Percentiles rank a stretch among this genome's conserved stretches.
phyloP scores from a whole-genome alignment of 345 rosid species.

The Heritiera fomes region DNA sequence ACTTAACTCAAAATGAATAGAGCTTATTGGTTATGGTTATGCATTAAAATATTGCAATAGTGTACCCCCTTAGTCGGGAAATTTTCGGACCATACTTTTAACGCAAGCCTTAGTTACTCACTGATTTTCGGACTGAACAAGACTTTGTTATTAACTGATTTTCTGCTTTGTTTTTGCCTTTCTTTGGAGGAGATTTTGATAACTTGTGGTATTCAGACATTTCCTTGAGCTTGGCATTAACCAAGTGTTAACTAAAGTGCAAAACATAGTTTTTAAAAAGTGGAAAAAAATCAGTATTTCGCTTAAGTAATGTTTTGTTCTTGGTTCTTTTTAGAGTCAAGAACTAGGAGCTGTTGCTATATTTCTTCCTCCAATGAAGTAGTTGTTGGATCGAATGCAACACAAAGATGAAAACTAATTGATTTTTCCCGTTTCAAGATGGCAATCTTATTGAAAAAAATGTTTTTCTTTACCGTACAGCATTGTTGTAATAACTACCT shows the following conservation, averaged over 20 bases:
- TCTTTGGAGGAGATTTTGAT: background rate
- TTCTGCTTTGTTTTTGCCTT: background rate
- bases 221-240: background rate
- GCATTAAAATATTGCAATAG: background rate
- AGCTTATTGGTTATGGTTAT: background rate
- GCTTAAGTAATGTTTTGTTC: background rate
- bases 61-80: background rate
- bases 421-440: background rate
- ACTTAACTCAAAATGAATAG: background rate
- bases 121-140: background rate
- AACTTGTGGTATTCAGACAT: background rate
- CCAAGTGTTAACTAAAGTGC: background rate
- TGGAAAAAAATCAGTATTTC: background rate
- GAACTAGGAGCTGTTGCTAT: background rate
- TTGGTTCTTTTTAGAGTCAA: background rate
- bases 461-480: background rate
- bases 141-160: background rate
- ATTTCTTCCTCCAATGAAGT: background rate
- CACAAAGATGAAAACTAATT: background rate
- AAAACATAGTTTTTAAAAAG: background rate
- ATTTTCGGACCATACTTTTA: background rate
- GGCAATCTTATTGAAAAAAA: background rate
- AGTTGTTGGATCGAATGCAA: background rate
- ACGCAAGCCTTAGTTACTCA: background rate
- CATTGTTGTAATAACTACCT: background rate